Evolutionary conservation across 176 grass and related monocot genomes (phyloP).

Genomic region (Ensete glaucum): DNA sequence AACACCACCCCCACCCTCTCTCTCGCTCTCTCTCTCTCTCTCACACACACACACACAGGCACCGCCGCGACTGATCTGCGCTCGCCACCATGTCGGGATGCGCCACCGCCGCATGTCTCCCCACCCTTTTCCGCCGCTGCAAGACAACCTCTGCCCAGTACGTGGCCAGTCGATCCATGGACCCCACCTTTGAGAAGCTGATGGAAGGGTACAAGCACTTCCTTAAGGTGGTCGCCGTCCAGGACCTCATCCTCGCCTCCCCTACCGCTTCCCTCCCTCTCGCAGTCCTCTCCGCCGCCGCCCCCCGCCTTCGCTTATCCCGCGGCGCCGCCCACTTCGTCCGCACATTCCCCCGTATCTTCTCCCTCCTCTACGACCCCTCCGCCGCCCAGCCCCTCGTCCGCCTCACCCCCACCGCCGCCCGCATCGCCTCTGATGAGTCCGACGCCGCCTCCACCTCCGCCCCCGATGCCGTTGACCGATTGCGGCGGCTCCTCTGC

Average conservation of each 20-base stretch:
- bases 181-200: conserved; percentile 70
- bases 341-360: conserved; percentile 62
- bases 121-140: conserved; percentile 15
- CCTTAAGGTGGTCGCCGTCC: conserved; percentile 46
- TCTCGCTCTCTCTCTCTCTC: conserved; percentile 2
- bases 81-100: background rate
- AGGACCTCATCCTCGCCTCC: conserved; percentile 52
- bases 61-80: background rate
- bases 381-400: conserved; percentile 35
- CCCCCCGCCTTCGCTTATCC: conserved; percentile 48
- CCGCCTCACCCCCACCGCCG: conserved; percentile 34
- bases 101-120: conserved; percentile 30
- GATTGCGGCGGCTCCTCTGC: conserved; percentile 42
- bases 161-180: conserved; percentile 49
- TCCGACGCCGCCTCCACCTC: conserved; percentile 12
- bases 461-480: conserved; percentile 13
- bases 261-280: conserved; percentile 29
- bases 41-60: no score
- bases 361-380: conserved; percentile 31
- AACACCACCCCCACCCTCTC: background rate
- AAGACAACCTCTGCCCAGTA: conserved; percentile 66
- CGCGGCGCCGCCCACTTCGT: conserved; percentile 52
- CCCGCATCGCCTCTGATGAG: conserved; percentile 30
- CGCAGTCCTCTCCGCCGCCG: conserved; percentile 36
- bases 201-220: conserved; percentile 44